phyloP scores from a whole-genome alignment of 495 filamentous ascomycete genomes.

The Trichoderma parareesei region DNA sequence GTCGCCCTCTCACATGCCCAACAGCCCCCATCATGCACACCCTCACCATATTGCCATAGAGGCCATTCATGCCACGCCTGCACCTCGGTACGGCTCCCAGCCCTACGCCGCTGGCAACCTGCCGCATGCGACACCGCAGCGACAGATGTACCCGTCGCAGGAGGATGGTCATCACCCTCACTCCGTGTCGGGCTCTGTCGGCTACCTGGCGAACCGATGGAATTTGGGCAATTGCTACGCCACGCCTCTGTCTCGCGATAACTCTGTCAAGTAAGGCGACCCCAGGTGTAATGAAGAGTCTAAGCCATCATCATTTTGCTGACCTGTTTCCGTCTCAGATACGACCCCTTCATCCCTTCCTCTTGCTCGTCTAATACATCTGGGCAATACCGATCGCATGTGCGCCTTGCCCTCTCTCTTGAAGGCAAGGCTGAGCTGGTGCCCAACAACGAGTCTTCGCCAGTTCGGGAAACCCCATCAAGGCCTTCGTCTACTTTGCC shows the following conservation, averaged over 20 bases:
- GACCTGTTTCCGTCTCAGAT: conserved; percentile 17
- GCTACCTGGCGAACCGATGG: conserved; percentile 34
- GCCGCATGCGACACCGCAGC: not conserved
- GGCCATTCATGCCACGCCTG: conserved; percentile 8
- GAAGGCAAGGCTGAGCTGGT: conserved; percentile 80
- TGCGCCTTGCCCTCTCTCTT: conserved; percentile 64
- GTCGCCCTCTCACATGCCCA: not conserved
- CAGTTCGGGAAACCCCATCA: conserved; percentile 41
- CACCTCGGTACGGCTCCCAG: not conserved
- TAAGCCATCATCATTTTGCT: not conserved
- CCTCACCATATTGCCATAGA: conserved; percentile 10
- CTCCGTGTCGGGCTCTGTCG: conserved; percentile 26
- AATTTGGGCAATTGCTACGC: conserved; percentile 29
- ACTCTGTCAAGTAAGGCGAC: conserved; percentile 10
- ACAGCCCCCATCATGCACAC: conserved; percentile 10
- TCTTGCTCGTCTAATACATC: conserved; percentile 24
- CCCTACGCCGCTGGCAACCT: not conserved
- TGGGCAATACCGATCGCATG: conserved; percentile 28
- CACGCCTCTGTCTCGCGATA: conserved; percentile 21
- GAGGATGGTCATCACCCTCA: conserved; percentile 13
- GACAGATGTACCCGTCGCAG: conserved; percentile 3
- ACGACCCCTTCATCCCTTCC: conserved; percentile 29
- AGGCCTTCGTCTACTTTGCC: conserved; percentile 19
- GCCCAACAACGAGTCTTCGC: conserved; percentile 57
- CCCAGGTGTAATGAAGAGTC: not conserved